Base-by-base conservation (phyloP, 1,284 basidiomycete genomes). In the Paramarasmius palmivorus region DNA sequence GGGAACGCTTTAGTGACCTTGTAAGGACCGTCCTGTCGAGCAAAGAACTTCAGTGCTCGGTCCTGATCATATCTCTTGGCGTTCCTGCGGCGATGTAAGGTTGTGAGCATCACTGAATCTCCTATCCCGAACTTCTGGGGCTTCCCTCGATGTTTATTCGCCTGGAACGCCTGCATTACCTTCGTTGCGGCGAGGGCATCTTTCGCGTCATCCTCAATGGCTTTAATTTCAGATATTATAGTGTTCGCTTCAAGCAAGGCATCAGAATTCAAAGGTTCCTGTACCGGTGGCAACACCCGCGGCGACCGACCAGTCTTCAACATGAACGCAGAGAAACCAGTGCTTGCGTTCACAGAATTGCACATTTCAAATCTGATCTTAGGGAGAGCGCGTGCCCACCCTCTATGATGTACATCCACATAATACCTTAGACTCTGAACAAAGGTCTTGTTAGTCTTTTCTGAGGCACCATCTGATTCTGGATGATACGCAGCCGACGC, bases 351-450 rank as follows among this genome's bases (percentile, higher is more conserved):
- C 0, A 64, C 52, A 0, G 63, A 59, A 49, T 73, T 74, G 65
- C 77, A 77, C 38, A 74, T 70, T 1, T 64, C 59, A 50, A 78
- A 78, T 22, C 66, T 65, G 0, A 76, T 65, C 0, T 62, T 36
- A 0, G 70, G 70, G 0, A 78, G 61, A 0, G 66, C 60, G 0
- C 52, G 23, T 0, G 58, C 51, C 74, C 74, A 78, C n/a, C 72
- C 66, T 38, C 59, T 57, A 52, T 75, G 77, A 29, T 70, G 59
- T 36, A 67, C 63, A n/a, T 44, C 59, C 8, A 70, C 60, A 52
- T 65, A 61, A 41, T 60, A 65, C 0, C 60, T 60, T 1, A 73
- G 26, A 35, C 57, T 58, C 38, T 69, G 67, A 41, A 54, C 61
- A 0, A 69, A 32, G 0, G 58, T 59, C 52, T 67, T 67, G 52